phyloP scores from a whole-genome alignment of 495 filamentous ascomycete genomes.

The Aspergillus taichungensis region DNA sequence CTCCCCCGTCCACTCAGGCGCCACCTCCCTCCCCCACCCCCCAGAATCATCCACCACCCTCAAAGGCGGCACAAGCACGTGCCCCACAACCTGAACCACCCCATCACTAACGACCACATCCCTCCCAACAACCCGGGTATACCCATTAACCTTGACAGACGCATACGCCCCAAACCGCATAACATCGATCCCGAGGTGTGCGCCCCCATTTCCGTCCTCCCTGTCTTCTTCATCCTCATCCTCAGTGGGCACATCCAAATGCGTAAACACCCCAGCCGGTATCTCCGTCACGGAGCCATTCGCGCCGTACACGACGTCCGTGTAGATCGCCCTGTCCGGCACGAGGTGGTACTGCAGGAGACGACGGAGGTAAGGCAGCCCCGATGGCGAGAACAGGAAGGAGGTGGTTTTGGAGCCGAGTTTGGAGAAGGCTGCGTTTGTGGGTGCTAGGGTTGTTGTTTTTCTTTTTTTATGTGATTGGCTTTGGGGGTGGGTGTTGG shows the following conservation, averaged over 20 bases:
- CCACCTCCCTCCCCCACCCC: constrained; percentile 16
- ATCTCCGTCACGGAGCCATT: constrained; percentile 12
- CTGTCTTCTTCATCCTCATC: too few species aligned
- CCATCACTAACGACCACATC: constrained; percentile 67
- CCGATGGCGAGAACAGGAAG: constrained; percentile 67
- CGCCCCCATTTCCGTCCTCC: constrained; percentile 47
- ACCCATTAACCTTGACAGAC: constrained; percentile 63
- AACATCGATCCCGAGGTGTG: constrained; percentile 57
- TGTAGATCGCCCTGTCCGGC: constrained; percentile 66
- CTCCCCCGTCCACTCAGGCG: constrained; percentile 18
- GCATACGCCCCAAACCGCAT: constrained; percentile 51
- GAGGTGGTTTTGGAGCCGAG: constrained; percentile 61
- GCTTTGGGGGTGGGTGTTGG: constrained; percentile 53
- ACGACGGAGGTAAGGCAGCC: constrained; percentile 60
- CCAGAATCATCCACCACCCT: constrained; percentile 32
- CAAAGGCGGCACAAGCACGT: constrained; percentile 67
- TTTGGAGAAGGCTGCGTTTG: constrained; percentile 63
- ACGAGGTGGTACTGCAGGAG: constrained; percentile 74
- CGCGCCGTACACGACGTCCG: constrained; percentile 45
- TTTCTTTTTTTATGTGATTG: background rate
- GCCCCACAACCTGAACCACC: constrained; percentile 62
- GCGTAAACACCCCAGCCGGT: constrained; percentile 26
- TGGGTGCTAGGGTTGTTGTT: constrained; percentile 42
- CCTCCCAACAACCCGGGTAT: constrained; percentile 45
- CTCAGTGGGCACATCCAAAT: constrained; percentile 50